phyloP scores from a whole-genome alignment of 1,139 yeast genomes.

The Arxiozyma slooffiae region DNA sequence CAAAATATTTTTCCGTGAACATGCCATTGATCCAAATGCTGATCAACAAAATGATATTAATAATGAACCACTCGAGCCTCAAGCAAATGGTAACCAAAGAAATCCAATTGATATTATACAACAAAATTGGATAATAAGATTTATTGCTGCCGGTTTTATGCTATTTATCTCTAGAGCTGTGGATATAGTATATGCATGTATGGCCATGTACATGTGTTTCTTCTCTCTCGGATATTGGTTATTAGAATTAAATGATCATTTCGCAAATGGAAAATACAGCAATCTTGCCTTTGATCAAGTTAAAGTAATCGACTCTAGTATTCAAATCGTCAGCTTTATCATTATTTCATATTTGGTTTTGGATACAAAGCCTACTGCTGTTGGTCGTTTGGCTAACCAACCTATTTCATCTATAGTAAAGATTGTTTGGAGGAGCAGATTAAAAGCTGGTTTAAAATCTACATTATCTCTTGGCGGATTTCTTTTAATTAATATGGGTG shows the following conservation, averaged over 20 bases:
- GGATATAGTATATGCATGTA: not conserved
- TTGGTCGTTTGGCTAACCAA: constrained; percentile 2
- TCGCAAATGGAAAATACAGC: not conserved
- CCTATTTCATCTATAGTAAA: not conserved
- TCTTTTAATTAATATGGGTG: not conserved
- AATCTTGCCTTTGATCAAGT: not conserved
- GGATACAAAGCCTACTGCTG: constrained; percentile 2
- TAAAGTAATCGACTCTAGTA: not conserved
- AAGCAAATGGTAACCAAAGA: constrained; percentile 1
- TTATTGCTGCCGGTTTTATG: not conserved
- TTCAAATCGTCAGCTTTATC: not conserved
- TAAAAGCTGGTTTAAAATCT: not conserved
- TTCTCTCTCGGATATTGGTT: constrained; percentile 1
- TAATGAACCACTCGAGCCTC: not conserved
- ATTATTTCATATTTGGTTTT: not conserved
- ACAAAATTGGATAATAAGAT: constrained; percentile 7
- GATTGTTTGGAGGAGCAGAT: constrained; percentile 1
- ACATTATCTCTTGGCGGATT: not conserved
- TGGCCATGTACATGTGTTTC: not conserved
- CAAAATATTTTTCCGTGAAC: constrained; percentile 7
- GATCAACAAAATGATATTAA: not conserved
- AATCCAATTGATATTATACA: constrained; percentile 4
- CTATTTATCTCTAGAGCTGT: not conserved
- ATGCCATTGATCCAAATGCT: constrained; percentile 4
- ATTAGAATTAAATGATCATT: not conserved